These are phyloP conservation scores for Pinus taeda DNA, from an alignment of 75 land plant species.

Conservation along the genomic window DNA sequence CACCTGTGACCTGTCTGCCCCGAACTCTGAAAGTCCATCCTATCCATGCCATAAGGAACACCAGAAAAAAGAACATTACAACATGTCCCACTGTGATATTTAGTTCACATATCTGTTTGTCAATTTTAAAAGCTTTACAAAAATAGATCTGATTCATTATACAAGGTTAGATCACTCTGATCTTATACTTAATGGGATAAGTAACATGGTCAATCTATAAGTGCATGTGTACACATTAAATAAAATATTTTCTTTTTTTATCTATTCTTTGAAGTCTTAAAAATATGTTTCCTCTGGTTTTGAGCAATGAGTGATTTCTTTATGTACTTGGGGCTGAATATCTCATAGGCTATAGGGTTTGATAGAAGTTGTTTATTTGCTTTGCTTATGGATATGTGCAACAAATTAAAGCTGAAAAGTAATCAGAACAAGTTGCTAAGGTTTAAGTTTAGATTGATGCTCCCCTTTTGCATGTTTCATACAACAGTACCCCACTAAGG, in stretches of 20 bases:
- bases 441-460: not conserved
- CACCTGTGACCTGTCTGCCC: no score
- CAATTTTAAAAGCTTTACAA: no score
- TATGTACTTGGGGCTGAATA: not conserved
- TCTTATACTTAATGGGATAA: not conserved
- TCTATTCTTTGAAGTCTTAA: no score
- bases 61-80: no score
- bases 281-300: not conserved
- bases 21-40: no score
- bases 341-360: not conserved
- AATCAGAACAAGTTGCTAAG: not conserved
- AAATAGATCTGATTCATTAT: no score
- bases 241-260: no score
- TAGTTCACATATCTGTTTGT: no score
- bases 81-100: no score
- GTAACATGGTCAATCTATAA: not conserved
- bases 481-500: conserved; percentile 97
- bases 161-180: not conserved
- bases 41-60: no score
- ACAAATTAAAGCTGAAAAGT: not conserved
- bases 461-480: not conserved
- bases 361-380: not conserved
- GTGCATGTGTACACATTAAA: not conserved
- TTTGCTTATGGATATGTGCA: not conserved
- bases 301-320: not conserved